phyloP scores from a whole-genome alignment of 2,329 filamentous ascomycete genomes.

The Calonectria fujianensis region DNA sequence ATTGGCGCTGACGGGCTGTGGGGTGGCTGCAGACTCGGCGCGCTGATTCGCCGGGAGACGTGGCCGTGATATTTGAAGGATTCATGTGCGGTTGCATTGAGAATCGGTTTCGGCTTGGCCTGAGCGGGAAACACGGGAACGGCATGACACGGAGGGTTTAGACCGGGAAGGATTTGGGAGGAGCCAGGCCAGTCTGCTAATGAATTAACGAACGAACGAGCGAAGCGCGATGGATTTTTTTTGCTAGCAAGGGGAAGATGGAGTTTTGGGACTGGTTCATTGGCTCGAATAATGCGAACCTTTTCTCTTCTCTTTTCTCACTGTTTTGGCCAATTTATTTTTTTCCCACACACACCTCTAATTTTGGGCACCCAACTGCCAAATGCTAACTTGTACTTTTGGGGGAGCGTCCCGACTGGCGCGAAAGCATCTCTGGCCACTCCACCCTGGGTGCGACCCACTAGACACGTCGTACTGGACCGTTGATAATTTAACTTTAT shows the following conservation, averaged over 20 bases:
- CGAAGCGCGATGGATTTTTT: neutral
- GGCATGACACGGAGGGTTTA: constrained; percentile 13
- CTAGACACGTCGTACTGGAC: constrained; percentile 1
- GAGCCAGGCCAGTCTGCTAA: neutral
- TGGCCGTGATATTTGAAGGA: neutral
- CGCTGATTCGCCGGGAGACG: neutral
- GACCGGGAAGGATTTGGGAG: neutral
- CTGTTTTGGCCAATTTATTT: neutral
- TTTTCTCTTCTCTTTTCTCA: neutral
- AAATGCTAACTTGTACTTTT: neutral
- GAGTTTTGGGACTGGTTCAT: neutral
- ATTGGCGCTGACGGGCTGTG: neutral
- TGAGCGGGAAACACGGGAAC: constrained; percentile 9
- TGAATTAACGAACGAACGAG: neutral
- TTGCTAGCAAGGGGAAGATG: neutral
- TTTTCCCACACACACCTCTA: neutral
- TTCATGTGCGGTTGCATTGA: constrained; percentile 1
- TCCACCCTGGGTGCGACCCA: neutral
- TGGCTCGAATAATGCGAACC: neutral
- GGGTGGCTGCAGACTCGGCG: neutral
- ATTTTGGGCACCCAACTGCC: neutral
- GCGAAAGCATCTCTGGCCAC: neutral
- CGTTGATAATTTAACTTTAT: constrained; percentile 22
- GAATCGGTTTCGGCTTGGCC: constrained; percentile 11
- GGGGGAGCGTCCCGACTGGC: constrained; percentile 3